Evolutionary conservation across 2,329 filamentous ascomycete species (phyloP), one percentile per base, ranked within the genome.

Genomic region (Neopestalotiopsis rosae): DNA sequence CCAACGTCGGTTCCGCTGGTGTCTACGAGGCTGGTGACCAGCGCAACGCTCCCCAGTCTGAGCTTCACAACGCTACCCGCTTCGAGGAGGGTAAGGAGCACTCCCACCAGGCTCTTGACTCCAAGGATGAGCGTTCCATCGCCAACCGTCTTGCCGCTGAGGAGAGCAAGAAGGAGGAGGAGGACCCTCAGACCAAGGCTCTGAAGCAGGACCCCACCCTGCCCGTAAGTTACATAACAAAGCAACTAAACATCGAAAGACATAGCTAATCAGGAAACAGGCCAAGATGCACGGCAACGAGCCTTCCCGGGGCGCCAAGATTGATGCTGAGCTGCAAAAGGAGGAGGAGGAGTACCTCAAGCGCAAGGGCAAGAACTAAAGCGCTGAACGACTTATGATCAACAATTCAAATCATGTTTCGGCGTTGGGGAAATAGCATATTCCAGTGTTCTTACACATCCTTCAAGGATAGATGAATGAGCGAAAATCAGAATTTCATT

Each of bases 21-120:
- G 82, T 94, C 78, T 95, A 96, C 82, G 92, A 95, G 82, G 90
- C 87, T 68, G 91, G 90, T 69, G 93, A 96, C 81, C 93, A 96
- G 85, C 87, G 88, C 75, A 94, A 90, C 79, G 78, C 81, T 71
- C 87, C 88, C 71, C 78, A 87, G 69, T 84, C 87, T 2, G 84
- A 89, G 75, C 59, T 76, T 9, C 81, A 85, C 57, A 80, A 86
- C 30, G 83, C 85, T 24, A 83, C 88, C 65, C 86, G 89, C 70
- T 96, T 89, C 83, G 83, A 94, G 70, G 91, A 95, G 83, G 93
- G 94, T 74, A 85, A 91, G 79, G 79, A 86, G 69, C 84, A 92
- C 79, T 91, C 91, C 66, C 93, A 97, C 81, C 79, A 86, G 70
- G 84, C 86, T 71, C 86, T 87, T 67, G 92, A 96, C 78, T 89